These are phyloP conservation scores for Backusella tarrabulga DNA, from an alignment of 192 early-diverging fungal genomes.

Conservation along the genomic window DNA sequence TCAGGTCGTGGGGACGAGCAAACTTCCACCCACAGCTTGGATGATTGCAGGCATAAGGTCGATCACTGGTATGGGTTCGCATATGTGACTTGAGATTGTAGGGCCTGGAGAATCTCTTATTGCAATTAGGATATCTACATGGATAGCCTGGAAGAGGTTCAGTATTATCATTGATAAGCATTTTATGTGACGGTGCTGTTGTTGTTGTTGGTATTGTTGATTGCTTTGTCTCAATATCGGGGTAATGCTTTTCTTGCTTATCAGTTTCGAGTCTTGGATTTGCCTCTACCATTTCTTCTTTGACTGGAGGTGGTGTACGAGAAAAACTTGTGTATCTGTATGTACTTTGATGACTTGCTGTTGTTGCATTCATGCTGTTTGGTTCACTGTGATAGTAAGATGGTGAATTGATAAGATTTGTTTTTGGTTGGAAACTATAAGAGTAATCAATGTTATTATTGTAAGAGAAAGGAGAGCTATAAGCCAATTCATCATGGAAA, in stretches of 20 bases:
- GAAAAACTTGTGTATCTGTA: neutral
- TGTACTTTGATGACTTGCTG: neutral
- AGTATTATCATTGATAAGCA: neutral
- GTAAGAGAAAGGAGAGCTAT: neutral
- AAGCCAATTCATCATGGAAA: neutral
- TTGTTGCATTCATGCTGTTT: neutral
- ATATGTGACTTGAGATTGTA: slow-evolving; percentile 80
- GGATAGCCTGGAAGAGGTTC: neutral
- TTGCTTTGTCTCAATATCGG: neutral
- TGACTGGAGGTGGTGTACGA: neutral
- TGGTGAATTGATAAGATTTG: neutral
- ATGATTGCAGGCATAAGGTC: slow-evolving; percentile 63
- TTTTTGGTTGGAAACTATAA: neutral
- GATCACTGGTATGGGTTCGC: slow-evolving; percentile 68
- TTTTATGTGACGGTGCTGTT: neutral
- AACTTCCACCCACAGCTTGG: slow-evolving; percentile 55
- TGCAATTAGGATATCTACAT: slow-evolving; percentile 27
- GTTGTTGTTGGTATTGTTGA: neutral
- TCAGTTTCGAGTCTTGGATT: neutral
- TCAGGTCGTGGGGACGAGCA: slow-evolving; percentile 74
- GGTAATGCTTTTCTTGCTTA: neutral
- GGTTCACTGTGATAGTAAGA: neutral
- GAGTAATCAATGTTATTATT: neutral
- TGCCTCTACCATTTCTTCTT: neutral
- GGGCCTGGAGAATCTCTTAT: slow-evolving; percentile 58